phyloP scores from a whole-genome alignment of 441 rosid genomes.

The Brassica balearica region DNA sequence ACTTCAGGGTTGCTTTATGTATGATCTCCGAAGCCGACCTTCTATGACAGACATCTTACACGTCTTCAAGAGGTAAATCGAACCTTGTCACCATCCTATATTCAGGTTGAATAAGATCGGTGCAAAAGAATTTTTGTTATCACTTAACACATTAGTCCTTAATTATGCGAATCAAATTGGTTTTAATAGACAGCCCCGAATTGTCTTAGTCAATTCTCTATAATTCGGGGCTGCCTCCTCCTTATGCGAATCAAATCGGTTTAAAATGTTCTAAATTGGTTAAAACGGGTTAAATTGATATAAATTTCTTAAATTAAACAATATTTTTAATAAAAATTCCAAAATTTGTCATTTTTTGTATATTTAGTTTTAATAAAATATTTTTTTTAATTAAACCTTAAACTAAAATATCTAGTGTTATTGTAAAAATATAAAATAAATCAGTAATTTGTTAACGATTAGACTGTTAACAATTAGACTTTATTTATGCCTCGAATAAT shows the following conservation, averaged over 20 bases:
- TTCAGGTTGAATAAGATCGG: conserved; percentile 6
- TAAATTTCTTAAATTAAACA: neutral
- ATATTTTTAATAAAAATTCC: neutral
- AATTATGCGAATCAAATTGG: no score
- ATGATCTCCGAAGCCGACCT: conserved; percentile 84
- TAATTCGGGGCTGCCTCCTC: no score
- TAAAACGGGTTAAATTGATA: neutral
- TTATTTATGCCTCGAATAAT: neutral
- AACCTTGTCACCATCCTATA: conserved; percentile 1
- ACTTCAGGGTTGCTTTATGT: conserved; percentile 81
- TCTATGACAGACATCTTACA: conserved; percentile 71
- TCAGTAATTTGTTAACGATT: no score
- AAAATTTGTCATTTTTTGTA: neutral
- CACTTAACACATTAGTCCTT: neutral
- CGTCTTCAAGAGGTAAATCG: conserved; percentile 65
- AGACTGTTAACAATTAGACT: no score
- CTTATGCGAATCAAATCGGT: neutral
- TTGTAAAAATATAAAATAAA: no score
- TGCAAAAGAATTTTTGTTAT: neutral
- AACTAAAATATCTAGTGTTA: no score
- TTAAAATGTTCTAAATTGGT: neutral
- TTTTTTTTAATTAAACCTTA: no score
- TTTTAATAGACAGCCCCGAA: no score
- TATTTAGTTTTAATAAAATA: no score
- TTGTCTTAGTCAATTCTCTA: no score